These are phyloP conservation scores for Phialocephala subalpina DNA, from an alignment of 2,329 filamentous ascomycete species.

Conservation along the genomic window DNA sequence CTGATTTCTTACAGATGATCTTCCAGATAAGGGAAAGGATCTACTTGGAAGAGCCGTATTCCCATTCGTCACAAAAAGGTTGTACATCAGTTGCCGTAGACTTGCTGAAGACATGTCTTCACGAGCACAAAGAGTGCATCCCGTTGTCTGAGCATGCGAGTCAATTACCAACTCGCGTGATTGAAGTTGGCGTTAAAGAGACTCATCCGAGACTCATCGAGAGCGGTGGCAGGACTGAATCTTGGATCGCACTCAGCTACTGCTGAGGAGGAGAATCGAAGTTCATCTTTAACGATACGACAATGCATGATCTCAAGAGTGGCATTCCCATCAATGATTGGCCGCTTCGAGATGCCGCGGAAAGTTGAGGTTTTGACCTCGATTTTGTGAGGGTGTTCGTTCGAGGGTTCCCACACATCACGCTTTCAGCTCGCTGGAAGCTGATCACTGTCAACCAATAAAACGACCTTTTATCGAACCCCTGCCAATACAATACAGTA, in stretches of 20 bases:
- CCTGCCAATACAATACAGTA: no score
- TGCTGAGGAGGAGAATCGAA: constrained; percentile 29
- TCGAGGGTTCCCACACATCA: no score
- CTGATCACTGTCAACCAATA: no score
- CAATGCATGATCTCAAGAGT: constrained; percentile 15
- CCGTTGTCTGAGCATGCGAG: background rate
- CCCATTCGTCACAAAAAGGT: constrained; percentile 23
- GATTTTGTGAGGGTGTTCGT: no score
- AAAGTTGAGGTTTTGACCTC: no score
- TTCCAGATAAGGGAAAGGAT: constrained; percentile 22
- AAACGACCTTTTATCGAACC: no score
- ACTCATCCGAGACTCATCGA: constrained; percentile 21
- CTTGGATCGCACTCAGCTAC: constrained; percentile 33
- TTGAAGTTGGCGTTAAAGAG: constrained; percentile 28
- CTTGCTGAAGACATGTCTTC: constrained; percentile 28
- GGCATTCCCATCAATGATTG: constrained; percentile 23
- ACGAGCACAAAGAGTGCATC: constrained; percentile 25
- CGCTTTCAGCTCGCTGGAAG: no score
- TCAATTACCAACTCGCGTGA: constrained; percentile 26
- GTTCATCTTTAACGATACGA: constrained; percentile 20
- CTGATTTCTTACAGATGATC: constrained; percentile 19
- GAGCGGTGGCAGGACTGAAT: constrained; percentile 11
- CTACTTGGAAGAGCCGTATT: constrained; percentile 26
- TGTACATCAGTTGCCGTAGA: constrained; percentile 24
- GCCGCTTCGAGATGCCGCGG: constrained; percentile 28